A percentile compares a stretch with the other conserved stretches of the same genome.
Conservation (phyloP, 148 eudicot species). For the Rhododendron ferrugineum region DNA sequence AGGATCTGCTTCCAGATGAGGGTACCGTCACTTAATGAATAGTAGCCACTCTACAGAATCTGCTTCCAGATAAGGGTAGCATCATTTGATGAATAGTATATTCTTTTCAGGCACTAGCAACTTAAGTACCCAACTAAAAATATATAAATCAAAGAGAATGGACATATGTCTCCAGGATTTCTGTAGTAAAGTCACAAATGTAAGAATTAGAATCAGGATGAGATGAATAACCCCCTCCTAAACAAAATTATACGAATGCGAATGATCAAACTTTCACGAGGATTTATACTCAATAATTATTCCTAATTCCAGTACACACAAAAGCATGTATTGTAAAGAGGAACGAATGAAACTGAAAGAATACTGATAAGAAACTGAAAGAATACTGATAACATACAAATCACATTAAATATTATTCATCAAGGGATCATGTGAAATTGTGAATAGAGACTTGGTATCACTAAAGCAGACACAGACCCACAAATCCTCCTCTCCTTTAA, state of each 20-base stretch:
- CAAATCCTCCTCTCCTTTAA: background rate
- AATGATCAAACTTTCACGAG: background rate
- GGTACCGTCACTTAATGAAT: background rate
- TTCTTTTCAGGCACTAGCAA: background rate
- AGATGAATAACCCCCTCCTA: background rate
- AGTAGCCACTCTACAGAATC: background rate
- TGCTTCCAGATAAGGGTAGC: background rate
- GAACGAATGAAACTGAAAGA: background rate
- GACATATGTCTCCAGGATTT: background rate
- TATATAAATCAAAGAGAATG: background rate
- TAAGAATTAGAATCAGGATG: background rate
- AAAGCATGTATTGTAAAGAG: background rate
- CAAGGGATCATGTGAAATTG: background rate
- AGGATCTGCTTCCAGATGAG: background rate
- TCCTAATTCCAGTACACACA: background rate
- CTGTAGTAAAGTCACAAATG: background rate
- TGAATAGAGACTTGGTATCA: background rate
- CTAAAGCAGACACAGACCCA: background rate
- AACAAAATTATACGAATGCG: no score
- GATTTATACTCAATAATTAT: background rate
- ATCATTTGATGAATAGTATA: background rate
- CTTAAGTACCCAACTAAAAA: background rate
- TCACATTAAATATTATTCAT: background rate
- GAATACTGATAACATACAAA: background rate
- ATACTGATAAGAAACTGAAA: background rate